Evolutionary conservation across 306 rosid genomes (phyloP).

Genomic region (Sechiopsis laciniata): DNA sequence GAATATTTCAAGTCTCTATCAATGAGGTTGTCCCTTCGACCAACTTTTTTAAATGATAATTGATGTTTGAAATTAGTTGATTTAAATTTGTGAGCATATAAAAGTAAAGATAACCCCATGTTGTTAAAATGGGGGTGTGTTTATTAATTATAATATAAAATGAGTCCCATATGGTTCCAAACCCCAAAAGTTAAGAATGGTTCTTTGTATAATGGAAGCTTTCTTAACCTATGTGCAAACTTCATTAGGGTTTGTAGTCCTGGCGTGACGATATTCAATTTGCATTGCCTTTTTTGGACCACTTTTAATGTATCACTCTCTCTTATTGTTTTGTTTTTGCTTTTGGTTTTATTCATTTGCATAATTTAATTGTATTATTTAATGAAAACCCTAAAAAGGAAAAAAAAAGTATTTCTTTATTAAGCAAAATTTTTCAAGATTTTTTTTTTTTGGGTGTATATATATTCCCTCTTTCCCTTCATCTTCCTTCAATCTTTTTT

Average conservation of each 20-base stretch:
- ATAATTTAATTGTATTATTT: not conserved
- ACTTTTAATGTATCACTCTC: constrained; percentile 13
- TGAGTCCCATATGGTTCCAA: not conserved
- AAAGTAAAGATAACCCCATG: not conserved
- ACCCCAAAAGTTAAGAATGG: constrained; percentile 13
- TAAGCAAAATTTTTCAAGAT: not conserved
- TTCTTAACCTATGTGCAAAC: constrained; percentile 16
- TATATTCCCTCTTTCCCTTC: constrained; percentile 12
- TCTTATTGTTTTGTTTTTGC: constrained; percentile 17
- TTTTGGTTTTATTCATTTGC: constrained; percentile 17
- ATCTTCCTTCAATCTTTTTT: not conserved
- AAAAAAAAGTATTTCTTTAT: not conserved
- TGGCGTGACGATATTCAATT: constrained; percentile 24
- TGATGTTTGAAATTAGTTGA: not conserved
- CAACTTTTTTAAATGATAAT: no score
- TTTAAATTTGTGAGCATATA: not conserved
- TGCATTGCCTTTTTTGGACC: constrained; percentile 21
- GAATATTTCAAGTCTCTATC: no score
- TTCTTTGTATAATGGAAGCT: constrained; percentile 11
- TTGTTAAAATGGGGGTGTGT: not conserved
- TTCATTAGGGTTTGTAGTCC: constrained; percentile 15
- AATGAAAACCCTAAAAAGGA: constrained; percentile 5
- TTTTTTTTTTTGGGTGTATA: not conserved
- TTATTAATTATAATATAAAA: not conserved
- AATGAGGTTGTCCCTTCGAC: no score